Evolutionary conservation across 2,329 filamentous ascomycete genomes (phyloP).

Genomic region (Trichoderma semiorbis): DNA sequence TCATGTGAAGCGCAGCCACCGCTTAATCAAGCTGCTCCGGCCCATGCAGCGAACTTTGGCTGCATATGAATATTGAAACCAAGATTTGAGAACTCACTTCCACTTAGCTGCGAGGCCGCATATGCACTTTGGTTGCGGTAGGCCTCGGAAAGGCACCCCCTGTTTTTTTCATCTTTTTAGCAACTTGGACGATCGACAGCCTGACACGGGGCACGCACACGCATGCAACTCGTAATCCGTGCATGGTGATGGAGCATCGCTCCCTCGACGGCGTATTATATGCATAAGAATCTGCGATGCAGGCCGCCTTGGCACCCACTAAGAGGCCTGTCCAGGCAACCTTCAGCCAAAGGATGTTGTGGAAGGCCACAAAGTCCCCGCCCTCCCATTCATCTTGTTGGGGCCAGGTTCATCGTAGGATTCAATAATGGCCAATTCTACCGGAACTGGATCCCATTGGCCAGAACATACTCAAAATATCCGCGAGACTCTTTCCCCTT

Average conservation of each 20-base stretch:
- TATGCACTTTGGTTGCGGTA: conserved; percentile 4
- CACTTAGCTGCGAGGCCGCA: neutral
- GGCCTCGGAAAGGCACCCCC: neutral
- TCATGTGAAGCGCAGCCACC: conserved; percentile 10
- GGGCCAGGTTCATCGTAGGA: neutral
- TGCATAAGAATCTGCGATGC: neutral
- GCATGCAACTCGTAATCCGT: conserved; percentile 10
- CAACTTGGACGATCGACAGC: conserved; percentile 16
- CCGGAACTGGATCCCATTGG: conserved; percentile 24
- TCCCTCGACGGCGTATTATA: neutral
- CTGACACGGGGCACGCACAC: conserved; percentile 14
- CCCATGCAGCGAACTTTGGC: conserved; percentile 2
- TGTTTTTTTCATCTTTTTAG: neutral
- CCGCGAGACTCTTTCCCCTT: conserved; percentile 36
- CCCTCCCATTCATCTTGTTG: conserved; percentile 7
- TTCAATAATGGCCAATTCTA: conserved; percentile 20
- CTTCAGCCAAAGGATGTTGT: neutral
- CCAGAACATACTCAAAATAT: conserved; percentile 35
- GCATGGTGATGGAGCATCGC: neutral
- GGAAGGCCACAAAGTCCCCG: neutral
- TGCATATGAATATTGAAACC: conserved; percentile 6
- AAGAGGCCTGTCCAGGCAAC: conserved; percentile 25
- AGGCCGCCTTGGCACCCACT: conserved; percentile 16
- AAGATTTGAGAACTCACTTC: neutral
- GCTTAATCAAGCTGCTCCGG: neutral